Evolutionary conservation across 768 basidiomycete species (phyloP), one percentile per base, ranked within the genome.

Genomic region (Lyophyllum decastes): DNA sequence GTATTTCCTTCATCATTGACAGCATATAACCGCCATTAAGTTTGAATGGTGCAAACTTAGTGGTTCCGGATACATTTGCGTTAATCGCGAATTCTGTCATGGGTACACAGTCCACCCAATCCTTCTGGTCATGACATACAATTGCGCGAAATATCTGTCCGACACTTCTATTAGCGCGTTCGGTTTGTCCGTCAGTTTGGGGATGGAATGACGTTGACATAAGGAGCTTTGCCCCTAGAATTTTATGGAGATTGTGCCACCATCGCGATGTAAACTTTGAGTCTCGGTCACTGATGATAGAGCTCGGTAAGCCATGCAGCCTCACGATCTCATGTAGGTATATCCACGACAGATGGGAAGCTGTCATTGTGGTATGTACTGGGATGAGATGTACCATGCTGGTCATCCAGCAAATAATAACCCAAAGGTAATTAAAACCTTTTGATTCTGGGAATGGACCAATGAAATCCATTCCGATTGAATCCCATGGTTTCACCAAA

Each of bases 381-480:
- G 70, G 70, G 16, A 70, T 30, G 30, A 30, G 30, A 10, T 30
- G 30, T 10, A 30, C 30, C 30, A 30, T 30, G 30, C 30, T 30
- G 54, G 60, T 61, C 33, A 64, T 52, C 33, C 61, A 21, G 26
- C 65, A 67, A 46, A 72, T 66, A 2, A 71, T 53, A n/a, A 71
- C 64, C 49, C 56, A 62, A 2, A 71, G 27, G 49, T 63, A 67
- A 35, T 72, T 64, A 21, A 24, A 69, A 1, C 58, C 64, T 47
- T 63, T 46, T 49, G 66, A 21, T 60, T 10, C 0, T 0, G 69
- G 71, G 30, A 30, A 30, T 30, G 30, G 30, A 0, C 69, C 76
- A 0, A 76, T 54, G 45, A 77, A 77, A 57, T 78, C 76, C 33
- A 78, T 72, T 0, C 64, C 67, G 0, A 78, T 72, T 0, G 66